These are phyloP conservation scores for Lactarius akahatsu DNA, from an alignment of 768 basidiomycete genomes.

Conservation along the genomic window DNA sequence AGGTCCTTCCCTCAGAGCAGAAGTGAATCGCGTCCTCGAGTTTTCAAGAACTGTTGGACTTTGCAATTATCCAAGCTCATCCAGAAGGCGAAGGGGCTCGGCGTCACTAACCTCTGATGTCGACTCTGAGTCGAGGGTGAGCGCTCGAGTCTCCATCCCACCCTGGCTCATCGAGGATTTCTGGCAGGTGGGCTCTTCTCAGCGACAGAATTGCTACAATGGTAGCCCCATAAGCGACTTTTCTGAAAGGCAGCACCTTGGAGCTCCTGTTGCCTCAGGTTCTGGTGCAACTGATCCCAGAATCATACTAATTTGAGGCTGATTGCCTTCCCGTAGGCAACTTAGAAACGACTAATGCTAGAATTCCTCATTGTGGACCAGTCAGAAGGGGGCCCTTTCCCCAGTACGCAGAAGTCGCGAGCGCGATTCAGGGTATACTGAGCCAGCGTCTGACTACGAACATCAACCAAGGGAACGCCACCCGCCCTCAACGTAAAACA, in stretches of 20 bases:
- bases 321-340: constrained; percentile 2
- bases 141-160: neutral
- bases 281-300: constrained; percentile 9
- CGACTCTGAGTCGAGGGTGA: constrained; percentile 3
- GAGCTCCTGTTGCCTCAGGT: neutral
- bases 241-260: neutral
- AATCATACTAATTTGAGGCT: neutral
- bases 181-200: neutral
- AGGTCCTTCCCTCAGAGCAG: constrained; percentile 18
- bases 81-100: neutral
- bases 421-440: neutral
- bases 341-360: neutral
- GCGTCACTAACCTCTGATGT: neutral
- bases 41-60: constrained; percentile 23
- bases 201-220: neutral
- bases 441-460: neutral
- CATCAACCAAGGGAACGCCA: neutral
- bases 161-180: constrained; percentile 2
- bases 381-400: neutral
- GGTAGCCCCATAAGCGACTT: neutral
- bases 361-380: neutral
- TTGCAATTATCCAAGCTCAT: constrained; percentile 18
- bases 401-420: neutral
- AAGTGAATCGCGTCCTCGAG: constrained; percentile 20
- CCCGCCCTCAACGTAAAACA: neutral